Evolutionary conservation across 345 rosid species (phyloP).

Genomic region (Eucalyptus sp.): DNA sequence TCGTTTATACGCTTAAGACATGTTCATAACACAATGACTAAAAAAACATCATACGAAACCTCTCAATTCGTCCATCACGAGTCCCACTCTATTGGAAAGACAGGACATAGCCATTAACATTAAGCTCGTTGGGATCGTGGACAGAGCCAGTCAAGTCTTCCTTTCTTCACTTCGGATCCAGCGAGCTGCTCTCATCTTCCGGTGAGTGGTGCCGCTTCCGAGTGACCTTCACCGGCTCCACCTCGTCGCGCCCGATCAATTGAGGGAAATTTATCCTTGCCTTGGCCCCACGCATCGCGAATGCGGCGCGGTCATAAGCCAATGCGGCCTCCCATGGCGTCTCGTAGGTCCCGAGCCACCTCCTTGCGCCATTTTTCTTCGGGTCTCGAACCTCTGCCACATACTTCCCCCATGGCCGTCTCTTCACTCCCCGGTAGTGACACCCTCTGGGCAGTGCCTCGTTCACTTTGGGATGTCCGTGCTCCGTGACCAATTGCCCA

Average conservation of each 20-base stretch:
- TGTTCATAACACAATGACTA: neutral
- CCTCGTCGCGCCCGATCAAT: neutral
- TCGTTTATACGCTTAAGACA: neutral
- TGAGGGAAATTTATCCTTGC: neutral
- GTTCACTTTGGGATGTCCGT: neutral
- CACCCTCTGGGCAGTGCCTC: neutral
- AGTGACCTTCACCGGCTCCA: neutral
- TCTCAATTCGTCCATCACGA: neutral
- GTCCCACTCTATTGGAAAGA: neutral
- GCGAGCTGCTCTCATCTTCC: neutral
- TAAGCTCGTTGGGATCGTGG: neutral
- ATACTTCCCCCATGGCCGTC: slow-evolving; percentile 63
- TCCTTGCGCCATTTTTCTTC: slow-evolving; percentile 49
- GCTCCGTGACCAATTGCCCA: neutral
- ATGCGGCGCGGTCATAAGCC: neutral
- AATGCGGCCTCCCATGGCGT: slow-evolving; percentile 43
- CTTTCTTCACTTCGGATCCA: neutral
- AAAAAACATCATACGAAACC: neutral
- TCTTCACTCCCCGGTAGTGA: neutral
- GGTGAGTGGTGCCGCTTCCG: neutral
- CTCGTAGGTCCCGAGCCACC: slow-evolving; percentile 67
- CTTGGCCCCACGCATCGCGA: neutral
- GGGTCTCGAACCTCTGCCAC: slow-evolving; percentile 69
- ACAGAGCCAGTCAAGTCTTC: neutral
- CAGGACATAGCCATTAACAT: neutral